Conservation (phyloP, 2,329 filamentous ascomycete species). For the Canariomyces notabilis region DNA sequence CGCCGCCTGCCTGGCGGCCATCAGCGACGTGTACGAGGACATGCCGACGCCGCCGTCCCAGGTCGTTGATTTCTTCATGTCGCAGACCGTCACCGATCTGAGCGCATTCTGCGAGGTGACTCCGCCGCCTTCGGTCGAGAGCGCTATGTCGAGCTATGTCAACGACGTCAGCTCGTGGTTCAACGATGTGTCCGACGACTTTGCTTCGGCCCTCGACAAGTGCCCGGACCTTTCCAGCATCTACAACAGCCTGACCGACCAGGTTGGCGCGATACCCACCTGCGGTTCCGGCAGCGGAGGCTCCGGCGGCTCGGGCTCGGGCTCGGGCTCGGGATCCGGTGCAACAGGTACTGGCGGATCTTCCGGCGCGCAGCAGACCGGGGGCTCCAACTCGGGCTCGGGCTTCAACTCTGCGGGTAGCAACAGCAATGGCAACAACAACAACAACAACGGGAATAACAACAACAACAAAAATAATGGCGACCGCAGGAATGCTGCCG, state of each 20-base stretch:
- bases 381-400: too few relatives aligned
- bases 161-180: slow-evolving; percentile 24
- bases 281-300: not conserved
- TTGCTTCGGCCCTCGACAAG: slow-evolving; percentile 21
- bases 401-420: not conserved
- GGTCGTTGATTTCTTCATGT: slow-evolving; percentile 20
- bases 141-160: slow-evolving; percentile 22
- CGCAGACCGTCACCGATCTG: slow-evolving; percentile 11
- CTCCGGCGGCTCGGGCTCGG: not conserved
- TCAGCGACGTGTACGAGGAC: slow-evolving; percentile 16
- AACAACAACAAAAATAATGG: slow-evolving; percentile 6
- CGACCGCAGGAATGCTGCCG: slow-evolving; percentile 3
- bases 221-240: slow-evolving; percentile 24
- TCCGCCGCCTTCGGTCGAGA: slow-evolving; percentile 22
- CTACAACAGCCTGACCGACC: slow-evolving; percentile 7
- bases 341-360: too few relatives aligned
- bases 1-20: slow-evolving; percentile 13
- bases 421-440: not conserved
- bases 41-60: slow-evolving; percentile 25
- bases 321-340: not conserved
- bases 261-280: slow-evolving; percentile 5
- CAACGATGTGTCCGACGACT: slow-evolving; percentile 19
- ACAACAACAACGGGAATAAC: not conserved
- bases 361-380: too few relatives aligned
- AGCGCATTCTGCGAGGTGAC: slow-evolving; percentile 26